Base-by-base conservation (phyloP, 2,329 filamentous ascomycete species). In the Exophiala phaeomuriformis region DNA sequence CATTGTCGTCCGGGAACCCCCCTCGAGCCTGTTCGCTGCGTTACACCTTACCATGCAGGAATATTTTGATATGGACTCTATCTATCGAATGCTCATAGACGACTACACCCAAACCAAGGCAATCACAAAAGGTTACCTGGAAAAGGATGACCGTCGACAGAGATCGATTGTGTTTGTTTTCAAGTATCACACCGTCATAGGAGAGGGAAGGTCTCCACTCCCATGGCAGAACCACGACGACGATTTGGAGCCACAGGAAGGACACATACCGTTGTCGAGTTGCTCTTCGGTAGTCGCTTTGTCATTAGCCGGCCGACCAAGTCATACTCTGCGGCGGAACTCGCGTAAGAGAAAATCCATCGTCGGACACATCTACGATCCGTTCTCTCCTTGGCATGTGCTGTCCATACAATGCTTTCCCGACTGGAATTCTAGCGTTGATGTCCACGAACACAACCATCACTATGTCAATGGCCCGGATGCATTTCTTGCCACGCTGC, bases 121-220 rank as follows among this genome's bases (percentile, higher is more conserved):
- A 5, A 72, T 76, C 52, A 74, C 78, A 68, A 69, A 77, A 55
- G 71, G 78, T 29, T 74, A 77, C n/a, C 81, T 70, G 49, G 66
- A 71, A 10, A 57, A 66, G 2, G 69, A 75, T 30, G 63, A 68
- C 3, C 68, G 77, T 5, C 75, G 75, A 8, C 80, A 80, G 59
- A 71, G 77, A 4, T 78, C 76, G 5, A 82, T 83, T 64, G 76
- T 82, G 59, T 83, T 84, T 64, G 78, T 75, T 40, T 83, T 84
- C 64, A 82, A 84, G 60, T 84, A 83, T 64, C 83, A 82, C 62
- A 84, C 81, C 3, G 72, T 83, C 4, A 75, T 84, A 8, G 77
- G 75, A 1, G 72, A 78, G 3, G 75, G 74, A 3, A 75, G 80
- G 39, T 71, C 73, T 32, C 81, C 82, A 0, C 78, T 81, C 61